phyloP scores from a whole-genome alignment of 148 eudicot species.

The Amaranthus hypochondriacus region DNA sequence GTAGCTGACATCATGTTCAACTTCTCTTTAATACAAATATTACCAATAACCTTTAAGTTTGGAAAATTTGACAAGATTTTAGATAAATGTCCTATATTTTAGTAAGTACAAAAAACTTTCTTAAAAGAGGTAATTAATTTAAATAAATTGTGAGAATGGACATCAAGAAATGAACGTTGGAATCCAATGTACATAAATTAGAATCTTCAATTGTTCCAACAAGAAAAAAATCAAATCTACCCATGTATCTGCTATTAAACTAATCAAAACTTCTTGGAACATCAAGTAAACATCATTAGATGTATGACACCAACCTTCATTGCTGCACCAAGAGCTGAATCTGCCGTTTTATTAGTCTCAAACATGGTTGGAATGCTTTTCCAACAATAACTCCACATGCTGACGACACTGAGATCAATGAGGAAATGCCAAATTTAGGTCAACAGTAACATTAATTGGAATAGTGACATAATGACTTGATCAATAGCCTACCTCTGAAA shows the following conservation, averaged over 20 bases:
- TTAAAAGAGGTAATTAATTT: too few species aligned
- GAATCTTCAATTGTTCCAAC: too few species aligned
- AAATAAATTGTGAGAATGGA: too few species aligned
- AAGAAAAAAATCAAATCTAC: neutral
- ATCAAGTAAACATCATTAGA: slow-evolving; percentile 2
- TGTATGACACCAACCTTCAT: slow-evolving; percentile 52
- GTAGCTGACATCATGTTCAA: too few species aligned
- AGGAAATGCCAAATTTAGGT: neutral
- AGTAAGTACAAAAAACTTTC: too few species aligned
- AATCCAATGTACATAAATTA: too few species aligned
- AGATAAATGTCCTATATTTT: too few species aligned
- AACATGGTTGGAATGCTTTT: slow-evolving; percentile 93
- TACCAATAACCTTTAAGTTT: too few species aligned
- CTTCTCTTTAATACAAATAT: too few species aligned
- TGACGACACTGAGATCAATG: slow-evolving; percentile 72
- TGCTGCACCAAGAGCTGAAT: slow-evolving; percentile 94
- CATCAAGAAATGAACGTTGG: too few species aligned
- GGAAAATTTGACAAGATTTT: too few species aligned
- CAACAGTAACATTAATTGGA: neutral
- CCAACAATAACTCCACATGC: slow-evolving; percentile 81
- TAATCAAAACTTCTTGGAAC: neutral
- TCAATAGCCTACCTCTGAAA: slow-evolving; percentile 66
- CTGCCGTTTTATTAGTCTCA: slow-evolving; percentile 74
- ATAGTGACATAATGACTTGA: neutral
- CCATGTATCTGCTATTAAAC: neutral